These are phyloP conservation scores for Thalassiosira livingstoniorum DNA, from an alignment of 352 stramenopile genomes.

Conservation along the genomic window DNA sequence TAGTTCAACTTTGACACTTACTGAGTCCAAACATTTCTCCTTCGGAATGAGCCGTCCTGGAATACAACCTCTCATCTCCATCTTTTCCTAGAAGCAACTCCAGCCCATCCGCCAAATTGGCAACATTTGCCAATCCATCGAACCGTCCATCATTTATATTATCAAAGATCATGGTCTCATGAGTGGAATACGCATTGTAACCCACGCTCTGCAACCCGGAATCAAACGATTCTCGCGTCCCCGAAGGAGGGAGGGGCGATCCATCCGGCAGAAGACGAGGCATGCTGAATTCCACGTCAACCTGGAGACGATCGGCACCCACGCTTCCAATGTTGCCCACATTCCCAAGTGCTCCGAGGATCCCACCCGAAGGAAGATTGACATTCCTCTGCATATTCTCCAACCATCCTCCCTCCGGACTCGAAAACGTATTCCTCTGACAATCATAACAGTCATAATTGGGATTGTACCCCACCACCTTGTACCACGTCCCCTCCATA, in stretches of 20 bases:
- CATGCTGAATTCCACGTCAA: slow-evolving; percentile 87
- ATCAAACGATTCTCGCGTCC: slow-evolving; percentile 60
- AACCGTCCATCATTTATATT: slow-evolving; percentile 16
- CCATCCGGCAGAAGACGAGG: slow-evolving; percentile 81
- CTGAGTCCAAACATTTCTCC: slow-evolving; percentile 87
- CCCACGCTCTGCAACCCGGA: slow-evolving; percentile 71
- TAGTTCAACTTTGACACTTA: too few species aligned
- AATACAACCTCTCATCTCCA: slow-evolving; percentile 67
- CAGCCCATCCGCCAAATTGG: neutral
- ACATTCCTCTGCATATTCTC: slow-evolving; percentile 14
- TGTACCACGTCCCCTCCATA: slow-evolving; percentile 89
- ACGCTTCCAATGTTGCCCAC: slow-evolving; percentile 12
- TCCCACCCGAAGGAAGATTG: slow-evolving; percentile 19
- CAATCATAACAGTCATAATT: slow-evolving; percentile 91
- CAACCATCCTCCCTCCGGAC: slow-evolving; percentile 45
- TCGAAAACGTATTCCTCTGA: slow-evolving; percentile 88
- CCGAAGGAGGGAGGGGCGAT: slow-evolving; percentile 71
- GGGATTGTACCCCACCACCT: slow-evolving; percentile 88
- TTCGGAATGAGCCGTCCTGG: slow-evolving; percentile 82
- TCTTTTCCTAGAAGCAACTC: slow-evolving; percentile 46
- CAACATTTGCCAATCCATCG: neutral
- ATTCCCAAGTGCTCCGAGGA: slow-evolving; percentile 23
- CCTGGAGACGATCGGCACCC: slow-evolving; percentile 68
- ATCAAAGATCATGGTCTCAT: slow-evolving; percentile 86
- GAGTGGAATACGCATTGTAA: slow-evolving; percentile 83